Conservation (phyloP, 1,139 yeast species). For the Kluyveromyces sp. region DNA sequence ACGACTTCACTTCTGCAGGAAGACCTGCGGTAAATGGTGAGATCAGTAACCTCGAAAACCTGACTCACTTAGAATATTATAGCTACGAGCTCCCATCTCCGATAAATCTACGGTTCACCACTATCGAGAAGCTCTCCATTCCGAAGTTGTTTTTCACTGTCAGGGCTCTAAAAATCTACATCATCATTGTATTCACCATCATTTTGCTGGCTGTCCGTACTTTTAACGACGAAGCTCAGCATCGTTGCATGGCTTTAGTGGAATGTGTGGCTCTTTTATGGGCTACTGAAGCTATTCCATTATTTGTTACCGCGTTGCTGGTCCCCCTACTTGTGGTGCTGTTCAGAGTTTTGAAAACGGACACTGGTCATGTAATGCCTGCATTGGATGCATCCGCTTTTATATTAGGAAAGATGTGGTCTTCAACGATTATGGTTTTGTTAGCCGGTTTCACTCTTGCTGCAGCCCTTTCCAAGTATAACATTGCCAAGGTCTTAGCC, state of each 20-base stretch:
- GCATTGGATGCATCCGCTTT: conserved; percentile 50
- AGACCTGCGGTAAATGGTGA: conserved; percentile 15
- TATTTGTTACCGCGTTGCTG: conserved; percentile 58
- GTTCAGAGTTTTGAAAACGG: conserved; percentile 47
- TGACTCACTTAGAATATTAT: conserved; percentile 26
- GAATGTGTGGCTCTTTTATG: conserved; percentile 64
- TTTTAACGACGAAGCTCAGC: conserved; percentile 52
- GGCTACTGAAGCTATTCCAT: conserved; percentile 70
- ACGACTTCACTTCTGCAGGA: conserved; percentile 25
- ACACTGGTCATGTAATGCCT: conserved; percentile 43
- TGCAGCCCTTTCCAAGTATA: conserved; percentile 64
- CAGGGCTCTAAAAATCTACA: conserved; percentile 39
- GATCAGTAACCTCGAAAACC: conserved; percentile 14
- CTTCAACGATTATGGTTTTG: conserved; percentile 60
- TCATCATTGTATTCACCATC: conserved; percentile 42
- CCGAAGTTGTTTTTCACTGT: conserved; percentile 37
- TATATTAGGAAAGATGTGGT: conserved; percentile 62
- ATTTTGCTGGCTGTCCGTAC: conserved; percentile 48
- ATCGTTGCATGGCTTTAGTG: conserved; percentile 60
- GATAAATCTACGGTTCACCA: conserved; percentile 37
- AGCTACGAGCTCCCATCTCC: conserved; percentile 27
- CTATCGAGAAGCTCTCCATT: conserved; percentile 27
- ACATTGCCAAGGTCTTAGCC: conserved; percentile 60
- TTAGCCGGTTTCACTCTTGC: conserved; percentile 71
- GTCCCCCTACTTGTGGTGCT: conserved; percentile 53